Conservation (phyloP, 352 stramenopile species). For the Globisporangium solare region DNA sequence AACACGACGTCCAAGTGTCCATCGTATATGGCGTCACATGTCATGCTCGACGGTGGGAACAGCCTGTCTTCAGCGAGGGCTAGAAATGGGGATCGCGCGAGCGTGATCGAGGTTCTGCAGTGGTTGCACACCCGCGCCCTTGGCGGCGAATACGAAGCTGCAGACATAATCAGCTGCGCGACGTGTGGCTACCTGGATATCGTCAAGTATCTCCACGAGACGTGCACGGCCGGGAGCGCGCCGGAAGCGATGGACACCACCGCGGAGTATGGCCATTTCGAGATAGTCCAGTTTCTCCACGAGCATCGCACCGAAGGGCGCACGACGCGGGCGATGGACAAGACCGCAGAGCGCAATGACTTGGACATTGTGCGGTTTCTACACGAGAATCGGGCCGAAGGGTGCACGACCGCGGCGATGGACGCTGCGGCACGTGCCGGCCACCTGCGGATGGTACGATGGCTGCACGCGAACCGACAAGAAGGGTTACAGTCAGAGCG, state of each 20-base stretch:
- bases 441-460: constrained; percentile 9
- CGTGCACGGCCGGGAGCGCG: constrained; percentile 5
- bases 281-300: constrained; percentile 10
- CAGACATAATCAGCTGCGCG: constrained; percentile 3
- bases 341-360: constrained; percentile 2
- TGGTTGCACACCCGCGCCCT: constrained; percentile 9
- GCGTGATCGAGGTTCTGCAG: background rate
- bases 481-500: constrained; percentile 10
- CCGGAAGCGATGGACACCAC: constrained; percentile 14
- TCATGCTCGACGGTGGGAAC: background rate
- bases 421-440: constrained; percentile 5
- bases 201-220: constrained; percentile 8
- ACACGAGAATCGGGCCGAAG: constrained; percentile 7
- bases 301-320: constrained; percentile 10
- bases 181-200: constrained; percentile 5
- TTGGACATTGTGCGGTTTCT: constrained; percentile 10
- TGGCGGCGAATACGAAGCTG: background rate
- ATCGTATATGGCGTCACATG: background rate
- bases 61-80: too few relatives aligned
- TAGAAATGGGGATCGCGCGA: too few relatives aligned
- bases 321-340: constrained; percentile 15
- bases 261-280: constrained; percentile 9
- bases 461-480: constrained; percentile 6
- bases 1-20: constrained; percentile 1
- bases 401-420: constrained; percentile 12